Conservation (phyloP, 805 yeast genomes). For the Zygoascus flipseniorum region DNA sequence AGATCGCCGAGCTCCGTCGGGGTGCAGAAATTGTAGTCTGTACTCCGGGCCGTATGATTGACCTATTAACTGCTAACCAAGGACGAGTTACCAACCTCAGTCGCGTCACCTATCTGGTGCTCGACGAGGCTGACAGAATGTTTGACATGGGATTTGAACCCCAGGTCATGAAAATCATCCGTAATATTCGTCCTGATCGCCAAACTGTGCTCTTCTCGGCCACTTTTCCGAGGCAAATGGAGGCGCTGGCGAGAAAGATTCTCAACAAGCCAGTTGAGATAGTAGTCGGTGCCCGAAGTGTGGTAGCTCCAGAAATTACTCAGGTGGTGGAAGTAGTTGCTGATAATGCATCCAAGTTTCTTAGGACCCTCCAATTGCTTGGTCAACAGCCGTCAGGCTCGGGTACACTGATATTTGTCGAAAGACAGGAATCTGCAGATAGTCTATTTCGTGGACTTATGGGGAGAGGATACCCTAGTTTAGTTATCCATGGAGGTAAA, state of each 20-base stretch:
- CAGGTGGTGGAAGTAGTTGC: slow-evolving; percentile 61
- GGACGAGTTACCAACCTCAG: slow-evolving; percentile 66
- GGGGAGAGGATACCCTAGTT: slow-evolving; percentile 46
- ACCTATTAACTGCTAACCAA: slow-evolving; percentile 70
- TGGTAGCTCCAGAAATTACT: slow-evolving; percentile 70
- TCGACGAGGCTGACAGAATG: slow-evolving; percentile 96
- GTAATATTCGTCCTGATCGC: slow-evolving; percentile 71
- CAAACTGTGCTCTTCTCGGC: slow-evolving; percentile 92
- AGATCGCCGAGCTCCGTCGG: slow-evolving; percentile 68
- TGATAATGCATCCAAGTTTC: slow-evolving; percentile 45
- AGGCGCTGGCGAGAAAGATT: slow-evolving; percentile 58
- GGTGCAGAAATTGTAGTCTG: slow-evolving; percentile 81
- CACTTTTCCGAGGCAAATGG: slow-evolving; percentile 80
- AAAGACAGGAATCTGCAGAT: slow-evolving; percentile 84
- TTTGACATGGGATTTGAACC: slow-evolving; percentile 98
- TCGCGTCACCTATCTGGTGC: slow-evolving; percentile 69
- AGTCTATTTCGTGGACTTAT: slow-evolving; percentile 46
- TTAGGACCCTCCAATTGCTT: slow-evolving; percentile 45
- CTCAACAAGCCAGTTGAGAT: slow-evolving; percentile 63
- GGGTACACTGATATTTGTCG: slow-evolving; percentile 66
- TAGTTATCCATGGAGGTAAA: slow-evolving; percentile 86
- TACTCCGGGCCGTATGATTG: slow-evolving; percentile 93
- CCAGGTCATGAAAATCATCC: slow-evolving; percentile 73
- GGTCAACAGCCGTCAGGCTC: slow-evolving; percentile 24
- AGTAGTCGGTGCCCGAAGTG: slow-evolving; percentile 68